Base-by-base conservation (phyloP, 2,329 filamentous ascomycete genomes). In the Alternaria consortialis region DNA sequence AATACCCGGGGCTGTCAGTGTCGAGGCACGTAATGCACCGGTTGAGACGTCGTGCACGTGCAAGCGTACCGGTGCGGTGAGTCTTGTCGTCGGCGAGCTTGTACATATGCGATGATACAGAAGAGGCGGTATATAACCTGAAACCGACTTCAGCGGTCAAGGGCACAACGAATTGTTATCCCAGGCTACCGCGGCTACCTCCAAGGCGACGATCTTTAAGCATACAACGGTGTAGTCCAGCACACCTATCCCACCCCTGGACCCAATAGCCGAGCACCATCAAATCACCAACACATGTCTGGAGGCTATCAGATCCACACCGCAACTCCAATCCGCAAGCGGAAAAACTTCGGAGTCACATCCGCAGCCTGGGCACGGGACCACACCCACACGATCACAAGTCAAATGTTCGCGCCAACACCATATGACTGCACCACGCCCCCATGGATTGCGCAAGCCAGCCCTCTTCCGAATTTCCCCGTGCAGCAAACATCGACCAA, bases 361-460 rank as follows among this genome's bases (percentile, higher is more conserved):
- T 50, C 46, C 46, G 46, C 46, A n/a, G 15, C 31, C 46, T n/a
- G 31, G 46, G 32, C 46, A 50, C 46, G 32, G 23, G 46, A 31
- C 46, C 46, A 50, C 46, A 37, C 46, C 46, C 46, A 50, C 46
- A 32, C 46, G 20, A 37, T 11, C 46, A 37, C 46, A 50, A 17
- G 46, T 50, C 46, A 50, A 50, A 40, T 57, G 27, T 48, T 46
- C 32, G 47, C 48, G 54, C 54, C 47, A 56, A 61, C 48, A 47
- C 63, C 53, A 50, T 50, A 50, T 50, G 46, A 50, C 46, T 50
- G 56, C 48, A 56, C 52, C 56, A 42, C 43, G 29, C 39, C 15
- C 43, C 31, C 54, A 31, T 34, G 36, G 43, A 29, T 20, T 5
- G 29, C 27, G 23, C 46, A 60, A 43, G 27, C 39, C 59, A 60